Base-by-base conservation (phyloP, 441 rosid species). In the Sinapis alba region DNA sequence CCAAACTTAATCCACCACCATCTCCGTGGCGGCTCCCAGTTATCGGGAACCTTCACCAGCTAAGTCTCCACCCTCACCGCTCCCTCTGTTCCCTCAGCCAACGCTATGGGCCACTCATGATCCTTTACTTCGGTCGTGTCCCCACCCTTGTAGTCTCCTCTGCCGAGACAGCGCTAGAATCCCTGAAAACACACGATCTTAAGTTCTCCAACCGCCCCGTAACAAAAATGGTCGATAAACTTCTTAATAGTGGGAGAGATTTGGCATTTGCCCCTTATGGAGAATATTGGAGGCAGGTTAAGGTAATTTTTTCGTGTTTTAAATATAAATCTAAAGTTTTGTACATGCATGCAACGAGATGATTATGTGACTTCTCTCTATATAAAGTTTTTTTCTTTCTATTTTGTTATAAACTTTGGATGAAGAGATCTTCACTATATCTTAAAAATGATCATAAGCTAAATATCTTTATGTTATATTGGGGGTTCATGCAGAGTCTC, bases 21-120 rank as follows among this genome's bases (percentile, higher is more conserved):
- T 84, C 84, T 9, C 89, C 86, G 3, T 57, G 68, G 63, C 78
- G 73, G 23, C 82, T 84, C 54, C 84, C 88, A 9, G 45, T 87
- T 18, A 36, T 87, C 1, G 88, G 88, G 26, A 81, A 85, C 83
- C 80, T 88, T 28, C 87, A 83, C 73, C 80, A 79, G 64, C 36
- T 86, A 8, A 84, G 84, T 4, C 13, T 16, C 4, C 27, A 72
- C n/a, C 85, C 85, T 18, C 89, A 86, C 74, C 83, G 80, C 23
- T 76, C 87, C 4, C 81, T 86, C 21, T 28, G 12, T 4, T 13
- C 75, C 30, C 57, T 83, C 6, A 75, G 87, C 62, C 76, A 64
- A 13, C 64, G 65, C 12, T 66, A 80, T 60, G 90, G 92, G 34
- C 87, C 84, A 1, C 58, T 84, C 71, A 77, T 79, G 82, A 61